Percentiles rank a stretch among this genome's conserved stretches.
phyloP scores from a whole-genome alignment of 768 basidiomycete genomes.

The Trametes gibbosa region DNA sequence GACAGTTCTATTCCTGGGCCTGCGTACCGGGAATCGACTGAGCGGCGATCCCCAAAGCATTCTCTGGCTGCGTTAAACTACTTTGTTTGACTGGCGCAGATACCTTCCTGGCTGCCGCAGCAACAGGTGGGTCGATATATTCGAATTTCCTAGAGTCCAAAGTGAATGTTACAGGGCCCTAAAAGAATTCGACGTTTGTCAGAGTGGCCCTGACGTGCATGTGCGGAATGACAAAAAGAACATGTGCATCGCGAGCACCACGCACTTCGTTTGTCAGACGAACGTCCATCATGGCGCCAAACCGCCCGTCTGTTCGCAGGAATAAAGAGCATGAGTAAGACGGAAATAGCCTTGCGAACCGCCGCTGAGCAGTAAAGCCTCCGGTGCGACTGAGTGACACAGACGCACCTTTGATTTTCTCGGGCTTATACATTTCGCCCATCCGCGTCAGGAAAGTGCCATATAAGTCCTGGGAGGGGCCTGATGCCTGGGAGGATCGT shows the following conservation, averaged over 20 bases:
- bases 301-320: conserved; percentile 69
- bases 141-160: conserved; percentile 80
- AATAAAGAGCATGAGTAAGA: conserved; percentile 5
- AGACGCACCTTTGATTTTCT: conserved; percentile 73
- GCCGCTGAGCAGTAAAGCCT: conserved; percentile 11
- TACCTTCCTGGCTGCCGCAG: conserved; percentile 2
- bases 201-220: conserved; percentile 9
- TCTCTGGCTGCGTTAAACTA: background rate
- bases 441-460: conserved; percentile 68
- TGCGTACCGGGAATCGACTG: background rate
- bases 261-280: conserved; percentile 81
- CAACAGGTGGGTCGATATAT: conserved; percentile 41
- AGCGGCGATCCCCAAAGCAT: background rate
- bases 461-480: conserved; percentile 69
- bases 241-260: conserved; percentile 1
- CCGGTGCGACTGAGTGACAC: conserved; percentile 3
- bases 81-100: conserved; percentile 4
- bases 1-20: background rate
- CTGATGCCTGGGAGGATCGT: conserved; percentile 49
- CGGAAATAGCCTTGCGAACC: conserved; percentile 11
- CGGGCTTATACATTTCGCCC: conserved; percentile 60
- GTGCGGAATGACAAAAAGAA: conserved; percentile 5
- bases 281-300: conserved; percentile 97
- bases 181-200: conserved; percentile 6
- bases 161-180: conserved; percentile 87